Evolutionary conservation across 129 eudicot genomes (phyloP), one percentile per base, ranked within the genome.

Genomic region (Pittosporum tobira): DNA sequence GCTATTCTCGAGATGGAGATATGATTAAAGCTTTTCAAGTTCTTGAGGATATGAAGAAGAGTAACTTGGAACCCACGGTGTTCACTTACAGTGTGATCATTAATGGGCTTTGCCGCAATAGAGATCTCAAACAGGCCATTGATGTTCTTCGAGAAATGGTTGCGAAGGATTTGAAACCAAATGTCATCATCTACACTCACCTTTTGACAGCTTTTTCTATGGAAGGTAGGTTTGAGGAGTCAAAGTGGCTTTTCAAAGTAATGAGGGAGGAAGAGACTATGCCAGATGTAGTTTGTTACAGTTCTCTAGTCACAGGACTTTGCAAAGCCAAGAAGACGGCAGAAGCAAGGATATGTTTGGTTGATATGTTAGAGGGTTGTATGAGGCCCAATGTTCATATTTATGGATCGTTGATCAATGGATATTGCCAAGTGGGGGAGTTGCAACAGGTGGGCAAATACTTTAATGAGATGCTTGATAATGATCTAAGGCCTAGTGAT

Each of bases 341-440:
- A n/a, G 79, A 74, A 68, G 79, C 79, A 9, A 67, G 74, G 50
- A 49, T 28, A 4, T 68, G 63, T 30, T 62, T 68, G 77, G 49
- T 38, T 42, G 81, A 76, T 48, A 64, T 75, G 76, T 50, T 70
- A 13, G 81, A 75, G 47, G 46, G 29, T 8, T 69, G 69, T 70
- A 45, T 75, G 49, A 59, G 65, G 61, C 81, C 81, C 34, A 65
- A 75, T 30, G 46, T 48, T 3, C 48, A 31, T 45, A 65, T 68
- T 45, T 60, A 36, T 54, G 73, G 58, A 47, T 44, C 76, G 24
- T 38, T 75, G 38, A 65, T 75, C 14, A 38, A 23, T 55, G 73
- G 69, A 28, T 75, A 70, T 71, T 70, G 81, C 59, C 59, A 38
- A 48, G 23, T 59, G 30, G 29, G 76, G 25, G 76, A 70, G 44